Evolutionary conservation across 495 filamentous ascomycete species (phyloP).

Genomic region (Hypoxylon intermedium): DNA sequence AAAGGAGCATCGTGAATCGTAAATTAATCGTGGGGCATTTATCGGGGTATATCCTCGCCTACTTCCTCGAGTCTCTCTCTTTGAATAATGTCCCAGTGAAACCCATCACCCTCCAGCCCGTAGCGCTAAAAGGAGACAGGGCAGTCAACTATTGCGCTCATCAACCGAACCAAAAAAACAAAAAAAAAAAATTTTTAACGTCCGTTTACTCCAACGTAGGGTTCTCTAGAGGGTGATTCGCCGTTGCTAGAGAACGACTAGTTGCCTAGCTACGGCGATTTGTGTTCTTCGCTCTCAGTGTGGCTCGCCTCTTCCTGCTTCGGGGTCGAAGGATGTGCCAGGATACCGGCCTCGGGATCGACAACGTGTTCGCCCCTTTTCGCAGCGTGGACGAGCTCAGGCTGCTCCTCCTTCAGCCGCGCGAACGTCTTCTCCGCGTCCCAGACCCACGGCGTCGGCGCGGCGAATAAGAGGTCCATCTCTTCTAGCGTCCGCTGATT

Average conservation of each 20-base stretch:
- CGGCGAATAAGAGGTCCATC: conserved; percentile 71
- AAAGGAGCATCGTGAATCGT: no score
- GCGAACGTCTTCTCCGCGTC: conserved; percentile 71
- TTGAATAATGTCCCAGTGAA: no score
- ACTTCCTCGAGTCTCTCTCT: no score
- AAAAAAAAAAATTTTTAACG: no score
- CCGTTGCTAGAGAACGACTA: not conserved
- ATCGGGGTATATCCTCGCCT: no score
- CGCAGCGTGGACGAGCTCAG: conserved; percentile 26
- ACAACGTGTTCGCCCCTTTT: conserved; percentile 53
- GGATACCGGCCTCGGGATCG: conserved; percentile 55
- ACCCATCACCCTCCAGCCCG: no score
- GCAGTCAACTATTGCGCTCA: no score
- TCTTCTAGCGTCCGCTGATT: conserved; percentile 74
- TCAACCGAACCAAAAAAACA: no score
- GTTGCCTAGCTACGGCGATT: conserved; percentile 5
- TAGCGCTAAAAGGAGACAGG: no score
- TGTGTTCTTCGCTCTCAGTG: conserved; percentile 27
- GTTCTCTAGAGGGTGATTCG: not conserved
- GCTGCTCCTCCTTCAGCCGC: conserved; percentile 62
- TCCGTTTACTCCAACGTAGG: not conserved
- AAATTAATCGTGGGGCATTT: no score
- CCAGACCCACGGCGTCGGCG: conserved; percentile 66
- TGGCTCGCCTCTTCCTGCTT: conserved; percentile 21
- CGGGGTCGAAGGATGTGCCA: conserved; percentile 16